Conservation (phyloP, 2,329 filamentous ascomycete genomes). For the Stemphylium beticola region DNA sequence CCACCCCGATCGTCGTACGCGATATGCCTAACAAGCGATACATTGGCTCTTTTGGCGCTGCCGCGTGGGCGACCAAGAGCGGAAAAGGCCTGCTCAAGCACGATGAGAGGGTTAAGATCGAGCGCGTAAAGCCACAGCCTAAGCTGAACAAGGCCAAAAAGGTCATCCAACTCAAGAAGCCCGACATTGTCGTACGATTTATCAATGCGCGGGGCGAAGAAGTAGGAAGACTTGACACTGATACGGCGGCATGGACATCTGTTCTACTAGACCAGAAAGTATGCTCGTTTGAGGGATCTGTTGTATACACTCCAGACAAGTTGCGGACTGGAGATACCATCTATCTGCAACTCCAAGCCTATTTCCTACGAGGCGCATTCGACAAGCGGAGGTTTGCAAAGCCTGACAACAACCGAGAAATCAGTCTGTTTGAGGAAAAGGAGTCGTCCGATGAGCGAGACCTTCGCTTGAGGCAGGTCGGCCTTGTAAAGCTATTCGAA, state of each 20-base stretch:
- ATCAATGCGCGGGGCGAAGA: conserved; percentile 80
- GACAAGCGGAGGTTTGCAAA: conserved; percentile 66
- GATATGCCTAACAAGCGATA: conserved; percentile 70
- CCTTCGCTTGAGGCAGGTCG: conserved; percentile 82
- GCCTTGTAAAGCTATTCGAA: conserved; percentile 84
- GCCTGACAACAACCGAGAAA: conserved; percentile 72
- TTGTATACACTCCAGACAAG: conserved; percentile 86
- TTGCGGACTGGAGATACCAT: conserved; percentile 91
- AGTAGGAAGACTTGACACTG: conserved; percentile 84
- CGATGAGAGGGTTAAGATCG: conserved; percentile 83
- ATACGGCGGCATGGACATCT: conserved; percentile 90
- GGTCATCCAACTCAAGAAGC: conserved; percentile 66
- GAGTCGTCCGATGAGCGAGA: conserved; percentile 86
- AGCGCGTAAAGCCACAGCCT: conserved; percentile 77
- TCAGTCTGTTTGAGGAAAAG: conserved; percentile 79
- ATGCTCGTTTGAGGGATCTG: conserved; percentile 84
- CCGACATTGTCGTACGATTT: conserved; percentile 90
- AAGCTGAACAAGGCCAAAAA: conserved; percentile 46
- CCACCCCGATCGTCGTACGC: conserved; percentile 30
- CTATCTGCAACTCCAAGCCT: conserved; percentile 86
- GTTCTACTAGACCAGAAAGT: conserved; percentile 88
- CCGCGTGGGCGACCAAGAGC: conserved; percentile 89
- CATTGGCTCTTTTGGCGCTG: conserved; percentile 88
- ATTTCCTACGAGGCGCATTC: conserved; percentile 76
- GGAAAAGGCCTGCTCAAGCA: conserved; percentile 77